These are phyloP conservation scores for Lumnitzera littorea DNA, from an alignment of 345 rosid species.

Conservation along the genomic window DNA sequence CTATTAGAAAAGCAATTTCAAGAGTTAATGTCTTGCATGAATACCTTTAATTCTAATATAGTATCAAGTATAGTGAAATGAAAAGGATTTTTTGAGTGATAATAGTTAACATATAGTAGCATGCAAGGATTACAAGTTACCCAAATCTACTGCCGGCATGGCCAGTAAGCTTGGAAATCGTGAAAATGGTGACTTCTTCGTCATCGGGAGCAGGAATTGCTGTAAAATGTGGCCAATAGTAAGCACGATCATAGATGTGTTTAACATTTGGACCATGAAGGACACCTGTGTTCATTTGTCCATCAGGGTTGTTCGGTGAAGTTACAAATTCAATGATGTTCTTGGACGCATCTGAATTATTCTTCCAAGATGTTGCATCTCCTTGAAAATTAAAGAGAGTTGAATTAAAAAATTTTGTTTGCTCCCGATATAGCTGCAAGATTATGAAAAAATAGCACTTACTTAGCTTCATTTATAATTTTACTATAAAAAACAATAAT, in stretches of 20 bases:
- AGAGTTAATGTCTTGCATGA: no score
- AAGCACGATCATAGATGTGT: conserved; percentile 51
- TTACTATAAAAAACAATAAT: no score
- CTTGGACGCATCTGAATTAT: conserved; percentile 13
- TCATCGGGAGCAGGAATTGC: conserved; percentile 46
- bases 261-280: conserved; percentile 45
- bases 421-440: conserved; percentile 29
- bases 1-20: no score
- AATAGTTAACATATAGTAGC: no score
- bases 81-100: no score
- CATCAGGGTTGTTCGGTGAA: conserved; percentile 81
- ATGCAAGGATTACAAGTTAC: conserved; percentile 10
- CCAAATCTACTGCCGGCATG: conserved; percentile 78
- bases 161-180: conserved; percentile 72
- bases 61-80: no score
- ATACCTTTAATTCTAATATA: no score
- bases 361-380: conserved; percentile 34
- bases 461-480: no score
- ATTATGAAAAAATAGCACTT: background rate
- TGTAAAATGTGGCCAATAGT: conserved; percentile 74
- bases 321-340: conserved; percentile 58
- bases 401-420: conserved; percentile 38
- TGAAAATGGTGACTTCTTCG: conserved; percentile 45
- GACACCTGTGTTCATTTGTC: conserved; percentile 38
- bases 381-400: conserved; percentile 36